Percentiles rank a stretch among this genome's conserved stretches.
phyloP scores from a whole-genome alignment of 768 basidiomycete genomes.

The Calocera viscosa region DNA sequence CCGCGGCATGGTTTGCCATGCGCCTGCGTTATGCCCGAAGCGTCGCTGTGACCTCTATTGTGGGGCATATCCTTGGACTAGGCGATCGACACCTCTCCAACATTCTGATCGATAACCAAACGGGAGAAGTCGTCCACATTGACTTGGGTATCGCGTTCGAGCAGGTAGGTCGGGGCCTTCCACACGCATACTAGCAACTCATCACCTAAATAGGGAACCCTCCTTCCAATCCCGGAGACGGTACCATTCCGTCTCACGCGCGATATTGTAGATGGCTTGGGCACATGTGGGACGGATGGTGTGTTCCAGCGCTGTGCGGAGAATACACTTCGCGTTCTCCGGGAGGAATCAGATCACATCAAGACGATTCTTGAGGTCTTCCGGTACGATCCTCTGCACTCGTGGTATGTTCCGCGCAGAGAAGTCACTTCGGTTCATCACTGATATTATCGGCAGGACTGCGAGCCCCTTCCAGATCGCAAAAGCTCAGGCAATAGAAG shows the following conservation, averaged over 20 bases:
- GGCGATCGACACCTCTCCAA: constrained; percentile 90
- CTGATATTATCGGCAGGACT: constrained; percentile 38
- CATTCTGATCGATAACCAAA: constrained; percentile 70
- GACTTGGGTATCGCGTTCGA: constrained; percentile 96
- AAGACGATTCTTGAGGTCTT: constrained; percentile 95
- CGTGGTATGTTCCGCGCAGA: constrained; percentile 45
- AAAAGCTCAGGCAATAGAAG: constrained; percentile 2
- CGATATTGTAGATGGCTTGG: constrained; percentile 91
- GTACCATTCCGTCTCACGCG: constrained; percentile 92
- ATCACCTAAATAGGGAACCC: constrained; percentile 48
- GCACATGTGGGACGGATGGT: constrained; percentile 75
- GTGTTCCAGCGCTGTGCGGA: constrained; percentile 93
- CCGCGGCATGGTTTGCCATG: constrained; percentile 86
- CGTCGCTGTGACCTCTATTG: constrained; percentile 86
- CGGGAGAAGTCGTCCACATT: constrained; percentile 87
- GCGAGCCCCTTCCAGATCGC: constrained; percentile 64
- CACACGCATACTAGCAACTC: background rate
- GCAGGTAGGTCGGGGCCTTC: constrained; percentile 42
- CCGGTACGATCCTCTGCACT: constrained; percentile 89
- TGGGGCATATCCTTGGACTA: constrained; percentile 82
- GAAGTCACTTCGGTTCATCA: background rate
- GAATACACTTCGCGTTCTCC: constrained; percentile 82
- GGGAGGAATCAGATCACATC: constrained; percentile 73
- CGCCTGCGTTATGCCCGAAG: constrained; percentile 81
- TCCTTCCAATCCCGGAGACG: constrained; percentile 63